Conservation (phyloP, 805 yeast genomes). For the Ogataea siamensis region DNA sequence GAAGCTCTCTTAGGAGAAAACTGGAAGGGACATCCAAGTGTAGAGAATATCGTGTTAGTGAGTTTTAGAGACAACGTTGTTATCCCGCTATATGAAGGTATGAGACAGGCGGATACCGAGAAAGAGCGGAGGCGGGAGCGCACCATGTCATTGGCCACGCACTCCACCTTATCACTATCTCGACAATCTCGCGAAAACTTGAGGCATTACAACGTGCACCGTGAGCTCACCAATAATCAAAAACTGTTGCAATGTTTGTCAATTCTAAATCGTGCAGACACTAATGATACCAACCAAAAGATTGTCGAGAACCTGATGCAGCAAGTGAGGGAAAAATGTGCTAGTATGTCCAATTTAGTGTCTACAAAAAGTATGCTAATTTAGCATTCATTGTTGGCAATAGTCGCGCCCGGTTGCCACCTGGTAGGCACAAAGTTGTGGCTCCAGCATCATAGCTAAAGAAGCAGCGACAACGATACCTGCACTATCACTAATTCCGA, state of each 20-base stretch:
- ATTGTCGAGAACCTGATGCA: slow-evolving; percentile 53
- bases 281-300: slow-evolving; percentile 54
- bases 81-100: slow-evolving; percentile 49
- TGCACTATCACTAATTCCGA: slow-evolving; percentile 77
- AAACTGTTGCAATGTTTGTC: slow-evolving; percentile 60
- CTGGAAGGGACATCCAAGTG: slow-evolving; percentile 20
- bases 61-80: slow-evolving; percentile 53
- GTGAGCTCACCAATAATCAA: slow-evolving; percentile 15
- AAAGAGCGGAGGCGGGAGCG: slow-evolving; percentile 20
- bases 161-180: slow-evolving; percentile 10
- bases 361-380: not conserved
- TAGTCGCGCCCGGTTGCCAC: slow-evolving; percentile 71
- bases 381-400: slow-evolving; percentile 47
- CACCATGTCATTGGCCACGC: slow-evolving; percentile 12
- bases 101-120: slow-evolving; percentile 30
- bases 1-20: slow-evolving; percentile 2
- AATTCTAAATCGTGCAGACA: slow-evolving; percentile 49
- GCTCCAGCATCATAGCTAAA: slow-evolving; percentile 72
- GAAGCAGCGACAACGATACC: slow-evolving; percentile 84
- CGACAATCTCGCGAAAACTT: slow-evolving; percentile 1
- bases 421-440: slow-evolving; percentile 68
- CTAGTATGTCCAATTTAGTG: not conserved
- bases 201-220: slow-evolving; percentile 4
- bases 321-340: slow-evolving; percentile 27
- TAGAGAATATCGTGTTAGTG: slow-evolving; percentile 41